These are phyloP conservation scores for Mrakia gelida DNA, from an alignment of 768 basidiomycete species.

Conservation along the genomic window DNA sequence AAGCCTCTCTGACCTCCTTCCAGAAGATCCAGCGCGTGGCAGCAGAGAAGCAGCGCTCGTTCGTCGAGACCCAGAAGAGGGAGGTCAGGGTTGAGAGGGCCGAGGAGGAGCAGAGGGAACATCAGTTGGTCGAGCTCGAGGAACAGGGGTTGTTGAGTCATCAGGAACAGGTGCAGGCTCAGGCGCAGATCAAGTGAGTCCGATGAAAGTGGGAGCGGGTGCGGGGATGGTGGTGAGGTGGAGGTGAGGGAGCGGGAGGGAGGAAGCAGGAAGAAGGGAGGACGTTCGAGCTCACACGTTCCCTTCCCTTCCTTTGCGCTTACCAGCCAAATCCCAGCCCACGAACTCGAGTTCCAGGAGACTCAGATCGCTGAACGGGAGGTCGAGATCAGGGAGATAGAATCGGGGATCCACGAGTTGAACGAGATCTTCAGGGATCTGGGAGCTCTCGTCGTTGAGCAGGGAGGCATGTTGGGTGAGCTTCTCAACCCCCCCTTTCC, in stretches of 20 bases:
- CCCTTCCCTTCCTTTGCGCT: not conserved
- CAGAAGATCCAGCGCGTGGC: conserved; percentile 86
- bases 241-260: not conserved
- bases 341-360: conserved; percentile 90
- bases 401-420: conserved; percentile 91
- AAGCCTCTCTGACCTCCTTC: conserved; percentile 82
- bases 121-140: conserved; percentile 22
- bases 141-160: conserved; percentile 34
- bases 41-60: conserved; percentile 80
- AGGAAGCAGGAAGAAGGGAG: not conserved
- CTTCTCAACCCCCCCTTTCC: conserved; percentile 32
- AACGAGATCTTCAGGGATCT: conserved; percentile 95
- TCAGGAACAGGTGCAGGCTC: conserved; percentile 43
- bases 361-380: conserved; percentile 91
- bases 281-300: not conserved
- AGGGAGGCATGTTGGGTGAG: conserved; percentile 89
- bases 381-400: conserved; percentile 90
- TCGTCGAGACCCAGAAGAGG: conserved; percentile 74
- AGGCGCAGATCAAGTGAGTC: conserved; percentile 34
- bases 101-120: not conserved
- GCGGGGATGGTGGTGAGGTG: not conserved
- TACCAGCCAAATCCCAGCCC: conserved; percentile 38
- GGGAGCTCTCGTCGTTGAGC: conserved; percentile 88
- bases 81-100: conserved; percentile 2
- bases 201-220: not conserved